Percentiles rank a stretch among this genome's conserved stretches.
Conservation (phyloP, 1,139 yeast species). For the Candida sojae region DNA sequence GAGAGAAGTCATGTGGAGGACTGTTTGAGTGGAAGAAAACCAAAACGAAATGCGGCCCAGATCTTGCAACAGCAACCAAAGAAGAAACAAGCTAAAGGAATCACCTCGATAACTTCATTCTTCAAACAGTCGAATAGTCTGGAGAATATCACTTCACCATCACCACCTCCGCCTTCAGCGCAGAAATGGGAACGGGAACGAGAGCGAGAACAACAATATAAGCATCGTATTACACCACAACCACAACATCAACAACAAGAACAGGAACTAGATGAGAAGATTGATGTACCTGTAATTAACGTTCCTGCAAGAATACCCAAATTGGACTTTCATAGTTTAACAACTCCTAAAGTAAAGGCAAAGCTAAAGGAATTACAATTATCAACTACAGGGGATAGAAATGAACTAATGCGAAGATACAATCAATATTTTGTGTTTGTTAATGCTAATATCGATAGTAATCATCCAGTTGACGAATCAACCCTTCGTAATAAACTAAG, state of each 20-base stretch:
- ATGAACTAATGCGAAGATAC: constrained; percentile 68
- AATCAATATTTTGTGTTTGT: constrained; percentile 77
- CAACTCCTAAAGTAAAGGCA: constrained; percentile 62
- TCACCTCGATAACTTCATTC: constrained; percentile 31
- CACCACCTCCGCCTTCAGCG: constrained; percentile 5
- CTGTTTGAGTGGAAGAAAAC: constrained; percentile 48
- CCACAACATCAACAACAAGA: not conserved
- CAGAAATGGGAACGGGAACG: not conserved
- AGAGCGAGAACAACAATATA: too few relatives aligned
- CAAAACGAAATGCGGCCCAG: constrained; percentile 4
- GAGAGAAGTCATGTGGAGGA: constrained; percentile 72
- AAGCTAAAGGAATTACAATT: constrained; percentile 56
- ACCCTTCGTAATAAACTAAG: constrained; percentile 56
- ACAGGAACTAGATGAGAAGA: not conserved
- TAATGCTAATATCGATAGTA: constrained; percentile 84
- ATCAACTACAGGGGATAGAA: constrained; percentile 63
- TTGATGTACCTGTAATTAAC: not conserved
- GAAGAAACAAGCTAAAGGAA: constrained; percentile 11
- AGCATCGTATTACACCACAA: not conserved
- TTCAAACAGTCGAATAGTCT: constrained; percentile 22
- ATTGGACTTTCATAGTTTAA: constrained; percentile 60
- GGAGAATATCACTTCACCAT: not conserved
- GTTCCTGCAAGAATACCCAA: constrained; percentile 45
- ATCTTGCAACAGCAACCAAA: constrained; percentile 3
- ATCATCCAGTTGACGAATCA: constrained; percentile 59